Base-by-base conservation (phyloP, 164 flowering plant species). In the Liriodendron chinense region DNA sequence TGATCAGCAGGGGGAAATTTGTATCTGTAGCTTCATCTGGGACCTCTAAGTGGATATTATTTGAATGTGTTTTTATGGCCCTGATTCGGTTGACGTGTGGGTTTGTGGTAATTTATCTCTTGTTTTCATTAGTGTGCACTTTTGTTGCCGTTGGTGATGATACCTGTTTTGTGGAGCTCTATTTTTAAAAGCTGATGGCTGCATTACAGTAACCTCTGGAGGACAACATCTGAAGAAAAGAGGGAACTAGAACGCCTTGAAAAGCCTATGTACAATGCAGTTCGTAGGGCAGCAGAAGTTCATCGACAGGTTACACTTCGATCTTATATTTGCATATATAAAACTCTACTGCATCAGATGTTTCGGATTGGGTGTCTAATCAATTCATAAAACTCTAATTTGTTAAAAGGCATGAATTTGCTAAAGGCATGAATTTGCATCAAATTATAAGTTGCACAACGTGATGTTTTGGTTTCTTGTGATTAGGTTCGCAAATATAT, bases 211-310 rank as follows among this genome's bases (percentile, higher is more conserved):
- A 96, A 96, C 80, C 76, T 94, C 70, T 96, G 99, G 99, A 90
- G 99, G 83, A 87, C 89, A 47, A 96, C 98, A 70, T 94, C 99
- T 72, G 98, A 92, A 82, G 99, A 96, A 83, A 96, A 92, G 84
- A 89, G 98, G 76, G 98, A 94, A 80, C 70, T 96, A 82, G 99
- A 96, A 83, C 94, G 98, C 73, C 87, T 94, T 24, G 88, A 94
- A 73, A 92, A 92, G 75, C 99, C 98, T 48, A 83, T 87, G 14
- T 92, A 94, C 57, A 91, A 92, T 80, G 86, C 96, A 25, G 88
- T 96, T 77, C 97, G 97, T 47, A 94, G 84, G 77, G 99, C 99
- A 72, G 99, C 99, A 43, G 99, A 96, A 86, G 99, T 96, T 83
- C 99, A 94, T 84, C 96, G 99, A 67, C 98, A 96, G 99, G 99